These are phyloP conservation scores for Pulveroboletus sp. DNA, from an alignment of 768 basidiomycete genomes.

Conservation along the genomic window DNA sequence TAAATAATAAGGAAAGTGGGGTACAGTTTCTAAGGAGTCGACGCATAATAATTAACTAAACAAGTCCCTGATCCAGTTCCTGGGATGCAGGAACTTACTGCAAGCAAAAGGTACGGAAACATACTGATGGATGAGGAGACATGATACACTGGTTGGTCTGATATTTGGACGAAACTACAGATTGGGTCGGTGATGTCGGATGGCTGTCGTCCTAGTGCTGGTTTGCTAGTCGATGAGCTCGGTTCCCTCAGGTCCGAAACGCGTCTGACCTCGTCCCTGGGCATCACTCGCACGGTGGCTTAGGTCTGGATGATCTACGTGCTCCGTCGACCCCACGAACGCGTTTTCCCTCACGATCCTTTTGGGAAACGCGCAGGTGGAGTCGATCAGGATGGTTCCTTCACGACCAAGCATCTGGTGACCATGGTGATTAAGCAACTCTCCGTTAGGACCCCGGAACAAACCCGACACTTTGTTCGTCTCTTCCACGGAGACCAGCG, in stretches of 20 bases:
- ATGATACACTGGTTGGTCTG: background rate
- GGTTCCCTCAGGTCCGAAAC: constrained; percentile 23
- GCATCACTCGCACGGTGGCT: background rate
- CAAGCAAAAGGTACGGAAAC: background rate
- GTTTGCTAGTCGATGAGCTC: constrained; percentile 15
- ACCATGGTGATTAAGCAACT: constrained; percentile 16
- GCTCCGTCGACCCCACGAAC: background rate
- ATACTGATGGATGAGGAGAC: background rate
- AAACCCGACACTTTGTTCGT: background rate
- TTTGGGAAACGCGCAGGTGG: background rate
- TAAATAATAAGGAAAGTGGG: background rate
- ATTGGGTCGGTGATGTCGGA: no score
- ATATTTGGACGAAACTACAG: background rate
- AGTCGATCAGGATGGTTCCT: constrained; percentile 17
- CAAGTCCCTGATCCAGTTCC: constrained; percentile 18
- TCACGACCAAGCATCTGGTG: constrained; percentile 20
- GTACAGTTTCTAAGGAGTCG: background rate
- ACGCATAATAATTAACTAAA: constrained; percentile 3
- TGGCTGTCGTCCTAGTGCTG: background rate
- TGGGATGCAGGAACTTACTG: constrained; percentile 12
- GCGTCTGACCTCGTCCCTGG: background rate
- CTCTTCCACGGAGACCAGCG: constrained; percentile 2
- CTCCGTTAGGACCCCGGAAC: constrained; percentile 19
- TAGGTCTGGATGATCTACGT: background rate
- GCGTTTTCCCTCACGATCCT: constrained; percentile 4